Base-by-base conservation (phyloP, 257 asterid species). In the Jacaranda copaia region DNA sequence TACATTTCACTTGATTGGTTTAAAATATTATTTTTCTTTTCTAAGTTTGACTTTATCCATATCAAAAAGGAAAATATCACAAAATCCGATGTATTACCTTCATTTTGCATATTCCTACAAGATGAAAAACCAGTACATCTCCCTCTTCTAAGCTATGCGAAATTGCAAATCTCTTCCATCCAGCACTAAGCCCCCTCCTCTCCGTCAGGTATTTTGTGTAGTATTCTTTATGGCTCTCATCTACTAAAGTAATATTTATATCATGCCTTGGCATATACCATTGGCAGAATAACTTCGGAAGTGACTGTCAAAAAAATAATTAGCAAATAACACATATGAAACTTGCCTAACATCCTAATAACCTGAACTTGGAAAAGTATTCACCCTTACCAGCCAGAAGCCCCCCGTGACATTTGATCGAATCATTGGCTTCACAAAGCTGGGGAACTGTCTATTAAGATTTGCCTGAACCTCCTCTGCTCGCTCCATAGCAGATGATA, bases 171-270 rank as follows among this genome's bases (percentile, higher is more conserved):
- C 87, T 88, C 59, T 78, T 66, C 94, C 94, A 89, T 63, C 94
- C 94, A 43, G 85, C 94, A 61, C 91, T 87, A 40, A 89, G 88
- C 45, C 94, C 94, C 42, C 63, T 69, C 73, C 87, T 85, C 20
- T 68, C 83, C 72, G 83, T 75, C 55, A 89, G 84, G 72, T 81
- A 87, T 56, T 79, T 89, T 4, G 88, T 82, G 62, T 58, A 46
- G 74, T 72, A 77, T 35, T 80, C 82, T 25, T 72, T 72, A 12
- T 63, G 73, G 58, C 73, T 51, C 72, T 89, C 94, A 73, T 87
- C 90, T 38, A 80, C 83, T 80, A 89, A 79, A 11, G 78, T 77
- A 43, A 89, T 77, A 6, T 75, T 63, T 74, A 72, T n/a, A 62
- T 87, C 90, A 68, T 73, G 49, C 15, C 64, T 74, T n/a, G 90